Percentiles rank a stretch among this genome's conserved stretches.
These are phyloP conservation scores for Aspergillus kassunensis DNA, from an alignment of 495 filamentous ascomycete genomes.

Conservation along the genomic window DNA sequence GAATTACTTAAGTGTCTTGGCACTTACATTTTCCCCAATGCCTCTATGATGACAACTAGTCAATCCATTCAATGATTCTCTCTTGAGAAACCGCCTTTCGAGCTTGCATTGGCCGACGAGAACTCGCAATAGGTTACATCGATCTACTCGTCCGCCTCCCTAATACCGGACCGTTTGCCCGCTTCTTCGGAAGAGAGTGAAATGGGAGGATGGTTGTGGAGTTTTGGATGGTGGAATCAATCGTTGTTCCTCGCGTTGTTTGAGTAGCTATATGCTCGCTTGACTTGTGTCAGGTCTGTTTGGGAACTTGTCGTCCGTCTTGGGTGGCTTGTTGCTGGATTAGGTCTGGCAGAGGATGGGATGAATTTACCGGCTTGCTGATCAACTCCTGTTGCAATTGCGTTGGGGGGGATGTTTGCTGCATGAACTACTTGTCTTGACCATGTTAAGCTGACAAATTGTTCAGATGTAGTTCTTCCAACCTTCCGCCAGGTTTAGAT, in stretches of 20 bases:
- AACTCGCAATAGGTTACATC: slow-evolving; percentile 23
- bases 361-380: slow-evolving; percentile 67
- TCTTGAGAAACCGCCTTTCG: slow-evolving; percentile 50
- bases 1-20: not conserved
- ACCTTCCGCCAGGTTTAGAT: not conserved
- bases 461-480: not conserved
- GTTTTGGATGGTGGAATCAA: slow-evolving; percentile 40
- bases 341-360: slow-evolving; percentile 49
- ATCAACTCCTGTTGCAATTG: slow-evolving; percentile 27
- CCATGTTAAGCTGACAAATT: too few species aligned
- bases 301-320: slow-evolving; percentile 47
- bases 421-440: not conserved
- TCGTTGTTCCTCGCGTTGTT: slow-evolving; percentile 25
- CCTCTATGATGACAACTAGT: slow-evolving; percentile 87
- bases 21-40: slow-evolving; percentile 7
- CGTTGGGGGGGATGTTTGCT: slow-evolving; percentile 5
- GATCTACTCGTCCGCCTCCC: slow-evolving; percentile 56
- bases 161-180: slow-evolving; percentile 59
- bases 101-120: slow-evolving; percentile 23
- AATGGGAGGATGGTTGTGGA: slow-evolving; percentile 86
- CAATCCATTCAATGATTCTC: slow-evolving; percentile 98
- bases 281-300: slow-evolving; percentile 37
- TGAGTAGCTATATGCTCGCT: slow-evolving; percentile 43
- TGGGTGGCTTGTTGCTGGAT: slow-evolving; percentile 44
- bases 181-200: slow-evolving; percentile 19